Percentiles rank a stretch among this genome's conserved stretches.
These are phyloP conservation scores for Nicotiana sylvestris DNA, from an alignment of 257 asterid genomes.

Conservation along the genomic window DNA sequence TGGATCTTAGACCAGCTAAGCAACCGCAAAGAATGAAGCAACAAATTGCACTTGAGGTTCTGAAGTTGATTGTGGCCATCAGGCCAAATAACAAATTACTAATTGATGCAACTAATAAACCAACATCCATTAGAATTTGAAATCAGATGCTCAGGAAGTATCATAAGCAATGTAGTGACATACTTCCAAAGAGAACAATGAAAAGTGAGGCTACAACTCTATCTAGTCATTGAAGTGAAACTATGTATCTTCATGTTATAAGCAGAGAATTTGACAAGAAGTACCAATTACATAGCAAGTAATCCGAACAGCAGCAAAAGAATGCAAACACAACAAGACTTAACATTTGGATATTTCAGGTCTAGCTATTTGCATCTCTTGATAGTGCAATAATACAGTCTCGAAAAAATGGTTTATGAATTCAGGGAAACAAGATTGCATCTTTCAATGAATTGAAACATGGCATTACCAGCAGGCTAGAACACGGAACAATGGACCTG, in stretches of 20 bases:
- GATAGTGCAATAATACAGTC: neutral
- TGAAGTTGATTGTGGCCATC: neutral
- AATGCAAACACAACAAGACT: neutral
- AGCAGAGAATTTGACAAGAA: neutral
- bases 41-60: constrained; percentile 1
- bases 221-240: neutral
- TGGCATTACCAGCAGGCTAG: neutral
- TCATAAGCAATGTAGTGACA: neutral
- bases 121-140: neutral
- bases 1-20: neutral
- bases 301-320: neutral
- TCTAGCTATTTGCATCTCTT: neutral
- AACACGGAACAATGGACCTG: neutral
- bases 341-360: neutral
- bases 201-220: neutral
- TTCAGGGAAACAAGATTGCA: neutral
- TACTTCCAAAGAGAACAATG: neutral
- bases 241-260: neutral
- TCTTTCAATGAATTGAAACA: neutral
- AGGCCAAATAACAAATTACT: neutral
- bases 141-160: neutral
- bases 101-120: neutral
- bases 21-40: neutral
- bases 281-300: neutral
- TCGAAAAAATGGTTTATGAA: neutral